These are phyloP conservation scores for Mycena maculata DNA, from an alignment of 768 basidiomycete species.

Conservation along the genomic window DNA sequence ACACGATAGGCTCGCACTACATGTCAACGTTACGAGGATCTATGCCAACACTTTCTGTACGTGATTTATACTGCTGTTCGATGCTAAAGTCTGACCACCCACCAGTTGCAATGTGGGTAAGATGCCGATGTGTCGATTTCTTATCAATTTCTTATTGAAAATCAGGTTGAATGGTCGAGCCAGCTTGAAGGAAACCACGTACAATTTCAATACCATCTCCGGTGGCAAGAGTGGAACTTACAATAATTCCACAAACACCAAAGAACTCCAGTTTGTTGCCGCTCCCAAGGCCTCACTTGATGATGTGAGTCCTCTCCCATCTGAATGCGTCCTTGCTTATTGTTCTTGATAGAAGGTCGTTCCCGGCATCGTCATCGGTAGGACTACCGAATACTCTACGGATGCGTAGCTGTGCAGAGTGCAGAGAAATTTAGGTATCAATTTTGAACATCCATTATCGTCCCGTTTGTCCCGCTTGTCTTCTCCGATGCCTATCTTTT, in stretches of 20 bases:
- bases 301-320: neutral
- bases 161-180: neutral
- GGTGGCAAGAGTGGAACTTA: neutral
- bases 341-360: neutral
- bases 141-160: too few species aligned
- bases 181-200: neutral
- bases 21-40: constrained; percentile 22
- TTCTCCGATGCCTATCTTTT: too few species aligned
- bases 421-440: too few species aligned
- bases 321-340: neutral
- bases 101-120: neutral
- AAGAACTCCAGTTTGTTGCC: neutral
- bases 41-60: constrained; percentile 29
- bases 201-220: neutral
- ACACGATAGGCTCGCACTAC: constrained; percentile 15
- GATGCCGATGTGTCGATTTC: too few species aligned
- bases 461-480: too few species aligned
- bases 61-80: neutral
- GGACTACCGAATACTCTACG: neutral
- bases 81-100: neutral
- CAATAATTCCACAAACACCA: neutral
- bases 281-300: neutral
- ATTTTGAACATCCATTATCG: too few species aligned
- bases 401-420: too few species aligned
- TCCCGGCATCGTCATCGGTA: neutral